Percentiles rank a stretch among this genome's conserved stretches.
Evolutionary conservation across 129 eudicot species (phyloP).

Genomic region (Silybum marianum): DNA sequence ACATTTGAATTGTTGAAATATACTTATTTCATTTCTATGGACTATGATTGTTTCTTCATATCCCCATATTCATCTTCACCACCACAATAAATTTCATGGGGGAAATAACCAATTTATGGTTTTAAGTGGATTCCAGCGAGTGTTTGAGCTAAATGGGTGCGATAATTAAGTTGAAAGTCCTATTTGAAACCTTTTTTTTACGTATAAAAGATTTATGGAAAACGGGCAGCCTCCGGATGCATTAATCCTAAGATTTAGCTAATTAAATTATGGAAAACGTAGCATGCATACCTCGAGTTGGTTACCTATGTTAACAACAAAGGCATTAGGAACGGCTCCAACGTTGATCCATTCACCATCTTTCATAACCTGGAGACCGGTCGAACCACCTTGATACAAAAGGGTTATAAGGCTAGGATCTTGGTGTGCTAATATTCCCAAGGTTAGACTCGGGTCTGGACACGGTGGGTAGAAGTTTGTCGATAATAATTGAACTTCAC

Average conservation of each 20-base stretch:
- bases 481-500: constrained; percentile 56
- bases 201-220: not conserved
- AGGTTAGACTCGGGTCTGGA: constrained; percentile 77
- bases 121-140: not conserved
- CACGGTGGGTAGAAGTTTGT: constrained; percentile 72
- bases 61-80: not conserved
- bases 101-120: not conserved
- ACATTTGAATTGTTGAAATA: not conserved
- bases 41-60: not conserved
- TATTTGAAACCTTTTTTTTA: not conserved
- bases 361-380: constrained; percentile 66
- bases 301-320: constrained; percentile 66
- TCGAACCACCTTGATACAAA: constrained; percentile 44
- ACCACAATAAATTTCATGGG: not conserved
- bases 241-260: not conserved
- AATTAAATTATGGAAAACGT: not conserved
- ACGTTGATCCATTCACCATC: constrained; percentile 68
- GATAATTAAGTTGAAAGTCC: not conserved
- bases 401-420: constrained; percentile 65
- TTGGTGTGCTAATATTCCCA: constrained; percentile 58
- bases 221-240: not conserved
- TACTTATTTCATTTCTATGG: not conserved
- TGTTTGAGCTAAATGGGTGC: not conserved
- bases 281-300: constrained; percentile 55
- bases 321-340: constrained; percentile 54